A percentile compares a stretch with the other conserved stretches of the same genome.
phyloP scores from a whole-genome alignment of 805 yeast species.

The Candida boleticola region DNA sequence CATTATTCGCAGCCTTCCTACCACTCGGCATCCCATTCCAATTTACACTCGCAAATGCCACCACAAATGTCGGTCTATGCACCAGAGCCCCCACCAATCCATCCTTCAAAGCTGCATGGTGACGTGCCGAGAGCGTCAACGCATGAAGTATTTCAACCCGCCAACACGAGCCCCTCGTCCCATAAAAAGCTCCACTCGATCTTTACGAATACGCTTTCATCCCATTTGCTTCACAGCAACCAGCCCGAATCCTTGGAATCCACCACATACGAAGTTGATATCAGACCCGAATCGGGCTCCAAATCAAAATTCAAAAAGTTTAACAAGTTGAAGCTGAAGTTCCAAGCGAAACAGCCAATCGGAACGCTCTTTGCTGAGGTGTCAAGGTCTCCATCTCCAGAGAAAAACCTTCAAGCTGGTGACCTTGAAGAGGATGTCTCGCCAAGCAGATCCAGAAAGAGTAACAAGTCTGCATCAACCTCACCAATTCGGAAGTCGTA shows the following conservation, averaged over 20 bases:
- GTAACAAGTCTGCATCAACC: not conserved
- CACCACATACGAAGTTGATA: conserved; percentile 2
- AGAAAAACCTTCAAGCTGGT: too few species aligned
- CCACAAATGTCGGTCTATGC: not conserved
- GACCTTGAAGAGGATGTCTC: not conserved
- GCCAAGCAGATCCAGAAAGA: conserved; percentile 1
- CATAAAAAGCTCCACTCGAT: not conserved
- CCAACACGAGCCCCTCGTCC: not conserved
- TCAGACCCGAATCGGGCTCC: conserved; percentile 13
- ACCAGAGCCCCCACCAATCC: not conserved
- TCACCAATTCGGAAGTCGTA: not conserved
- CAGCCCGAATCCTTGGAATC: conserved; percentile 1
- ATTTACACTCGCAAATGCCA: not conserved
- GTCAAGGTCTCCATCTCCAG: not conserved
- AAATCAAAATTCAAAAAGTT: conserved; percentile 28
- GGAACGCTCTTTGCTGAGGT: not conserved
- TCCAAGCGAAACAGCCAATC: conserved; percentile 28
- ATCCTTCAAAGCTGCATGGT: not conserved
- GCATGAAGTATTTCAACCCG: not conserved
- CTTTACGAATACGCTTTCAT: not conserved
- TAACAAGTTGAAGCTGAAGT: conserved; percentile 30
- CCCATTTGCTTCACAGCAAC: conserved; percentile 2
- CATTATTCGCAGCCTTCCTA: not conserved
- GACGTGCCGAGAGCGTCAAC: conserved; percentile 10
- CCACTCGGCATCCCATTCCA: not conserved